Base-by-base conservation (phyloP, 1,284 basidiomycete species). In the Cryptococcus sp. region DNA sequence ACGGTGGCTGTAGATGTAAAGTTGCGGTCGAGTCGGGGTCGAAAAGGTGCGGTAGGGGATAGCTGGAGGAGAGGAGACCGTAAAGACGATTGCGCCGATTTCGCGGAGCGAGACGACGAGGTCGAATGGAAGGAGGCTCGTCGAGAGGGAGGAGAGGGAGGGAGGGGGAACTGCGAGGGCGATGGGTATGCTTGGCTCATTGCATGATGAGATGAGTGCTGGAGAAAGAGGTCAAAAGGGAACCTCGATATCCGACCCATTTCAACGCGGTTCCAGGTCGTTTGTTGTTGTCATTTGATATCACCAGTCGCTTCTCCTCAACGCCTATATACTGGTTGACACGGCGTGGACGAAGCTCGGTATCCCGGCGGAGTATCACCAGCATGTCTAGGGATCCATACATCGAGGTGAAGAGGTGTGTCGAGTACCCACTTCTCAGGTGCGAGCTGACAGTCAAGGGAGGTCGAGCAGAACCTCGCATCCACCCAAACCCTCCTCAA, bases 331-430 rank as follows among this genome's bases (percentile, higher is more conserved):
- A 37, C 35, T n/a, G 35, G 35, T 10, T 7, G 18, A n/a, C n/a
- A n/a, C 19, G 19, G 11, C 23, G 10, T 23, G 6, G 38, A 14
- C 38, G 38, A 14, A 7, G 14, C 28, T 31, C 14, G 9, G 28
- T 31, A 7, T 31, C 9, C 7, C 7, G 31, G 11, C 14, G 5
- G 24, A 9, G n/a, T n/a, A 10, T 4, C 26, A 14, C 23, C 24
- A 21, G 25, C 11, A 71, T 71, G 69, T 64, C 66, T 1, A 43
- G 59, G 52, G 69, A 71, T 52, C 69, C 69, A 26, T 71, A 71
- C 45, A 42, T 65, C 4, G 69, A 71, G 41, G 65, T 68, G n/a
- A 69, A 67, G 45, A 36, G 59, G 69, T 68, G 31, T 23, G 65
- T 56, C 40, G n/a, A 25, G 5, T 19, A 25, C 11, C 38, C 23